Conservation (phyloP, 495 filamentous ascomycete species). For the Lophiostoma macrostomum region DNA sequence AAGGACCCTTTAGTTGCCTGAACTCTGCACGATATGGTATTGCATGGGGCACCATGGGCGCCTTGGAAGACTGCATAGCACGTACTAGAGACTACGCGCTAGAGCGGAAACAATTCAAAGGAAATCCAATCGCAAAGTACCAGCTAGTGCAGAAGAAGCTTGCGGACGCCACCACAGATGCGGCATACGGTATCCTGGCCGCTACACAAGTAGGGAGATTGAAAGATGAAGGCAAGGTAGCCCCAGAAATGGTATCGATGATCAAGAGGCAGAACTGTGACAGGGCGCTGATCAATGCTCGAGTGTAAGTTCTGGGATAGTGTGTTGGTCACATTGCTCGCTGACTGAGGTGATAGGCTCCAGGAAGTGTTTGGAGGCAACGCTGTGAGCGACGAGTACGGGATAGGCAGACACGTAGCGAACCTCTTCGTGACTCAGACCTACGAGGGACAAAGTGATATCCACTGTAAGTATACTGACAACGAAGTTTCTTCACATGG, state of each 20-base stretch:
- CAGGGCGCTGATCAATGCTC: constrained; percentile 73
- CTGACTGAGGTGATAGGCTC: constrained; percentile 50
- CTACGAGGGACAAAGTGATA: constrained; percentile 96
- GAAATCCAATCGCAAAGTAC: constrained; percentile 92
- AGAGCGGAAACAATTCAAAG: constrained; percentile 93
- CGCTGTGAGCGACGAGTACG: constrained; percentile 94
- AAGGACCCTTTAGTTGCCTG: constrained; percentile 87
- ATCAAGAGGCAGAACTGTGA: constrained; percentile 98
- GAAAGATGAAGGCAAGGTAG: constrained; percentile 82
- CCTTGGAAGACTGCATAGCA: constrained; percentile 82
- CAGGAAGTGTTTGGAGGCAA: constrained; percentile 98
- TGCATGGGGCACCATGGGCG: constrained; percentile 88
- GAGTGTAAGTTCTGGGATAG: constrained; percentile 53
- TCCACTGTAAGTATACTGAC: constrained; percentile 69
- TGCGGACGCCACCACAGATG: constrained; percentile 86
- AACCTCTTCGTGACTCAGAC: constrained; percentile 98
- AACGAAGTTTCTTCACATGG: neutral
- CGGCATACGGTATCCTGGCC: constrained; percentile 81
- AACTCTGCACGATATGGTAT: constrained; percentile 93
- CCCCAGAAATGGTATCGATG: constrained; percentile 98
- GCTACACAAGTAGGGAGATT: constrained; percentile 86
- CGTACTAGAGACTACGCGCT: constrained; percentile 82
- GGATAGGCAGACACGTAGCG: constrained; percentile 89
- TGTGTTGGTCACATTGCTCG: neutral
- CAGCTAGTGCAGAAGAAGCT: constrained; percentile 99